Conservation (phyloP, 225 moss, liverwort and hornwort species). For the Pleurozium schreberi region DNA sequence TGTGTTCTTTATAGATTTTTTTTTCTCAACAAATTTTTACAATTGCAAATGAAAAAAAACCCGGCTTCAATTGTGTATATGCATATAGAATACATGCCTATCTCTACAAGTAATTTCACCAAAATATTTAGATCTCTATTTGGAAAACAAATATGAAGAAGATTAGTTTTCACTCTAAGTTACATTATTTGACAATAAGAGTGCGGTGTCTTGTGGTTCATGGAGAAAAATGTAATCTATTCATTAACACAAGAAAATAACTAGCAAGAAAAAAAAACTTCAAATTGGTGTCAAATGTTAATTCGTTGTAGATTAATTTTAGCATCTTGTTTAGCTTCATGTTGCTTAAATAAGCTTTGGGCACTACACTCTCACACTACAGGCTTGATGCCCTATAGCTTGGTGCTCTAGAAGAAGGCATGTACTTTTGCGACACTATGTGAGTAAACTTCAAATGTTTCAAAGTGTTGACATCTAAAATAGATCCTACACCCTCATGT, state of each 20-base stretch:
- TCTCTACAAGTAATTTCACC: not conserved
- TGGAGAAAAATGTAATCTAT: not conserved
- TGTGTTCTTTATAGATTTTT: too few species aligned
- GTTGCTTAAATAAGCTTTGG: not conserved
- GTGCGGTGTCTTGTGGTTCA: not conserved
- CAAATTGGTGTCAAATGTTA: not conserved
- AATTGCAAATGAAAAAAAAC: not conserved
- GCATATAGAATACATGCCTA: not conserved
- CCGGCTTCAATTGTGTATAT: not conserved
- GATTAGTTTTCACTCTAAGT: not conserved
- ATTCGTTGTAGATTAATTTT: rapidly evolving
- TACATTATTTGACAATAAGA: not conserved
- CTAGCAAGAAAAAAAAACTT: not conserved
- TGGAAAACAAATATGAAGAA: not conserved
- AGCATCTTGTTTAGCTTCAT: not conserved
- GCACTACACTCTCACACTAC: rapidly evolving
- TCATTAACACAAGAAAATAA: rapidly evolving
- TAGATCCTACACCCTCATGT: not conserved
- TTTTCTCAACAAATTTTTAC: too few species aligned
- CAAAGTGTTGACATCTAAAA: not conserved
- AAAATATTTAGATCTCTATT: not conserved
- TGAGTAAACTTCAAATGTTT: not conserved
- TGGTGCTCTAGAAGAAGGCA: too few species aligned
- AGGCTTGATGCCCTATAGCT: too few species aligned
- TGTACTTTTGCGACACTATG: not conserved